Base-by-base conservation (phyloP, 768 basidiomycete genomes). In the Lyophyllum decastes region DNA sequence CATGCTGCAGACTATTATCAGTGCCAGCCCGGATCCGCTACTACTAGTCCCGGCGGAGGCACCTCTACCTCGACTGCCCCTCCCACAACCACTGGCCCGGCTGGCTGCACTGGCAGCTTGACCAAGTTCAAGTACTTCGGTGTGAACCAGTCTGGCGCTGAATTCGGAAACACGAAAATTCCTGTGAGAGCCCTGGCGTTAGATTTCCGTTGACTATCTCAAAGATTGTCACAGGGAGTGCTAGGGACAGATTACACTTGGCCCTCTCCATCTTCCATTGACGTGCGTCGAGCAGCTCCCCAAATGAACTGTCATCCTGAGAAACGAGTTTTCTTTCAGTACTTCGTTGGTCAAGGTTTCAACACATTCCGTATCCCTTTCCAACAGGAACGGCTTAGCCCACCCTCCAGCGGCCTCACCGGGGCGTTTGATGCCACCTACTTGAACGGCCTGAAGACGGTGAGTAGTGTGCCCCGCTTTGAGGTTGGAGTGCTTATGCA, bases 281-380 rank as follows among this genome's bases (percentile, higher is more conserved):
- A 73, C 52, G 75, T 75, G 61, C 49, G 64, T 52, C 21, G 17
- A 9, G 40, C 26, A 3, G 7, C 21, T n/a, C 14, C 6, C 10
- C 11, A 4, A 19, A 0, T 19, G 25, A 2, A 38, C 24, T 5
- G 25, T 38, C 12, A 16, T 11, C 22, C 11, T 41, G 22, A 46
- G 35, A 26, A 2, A n/a, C 16, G 21, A 35, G 22, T 26, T 27
- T 25, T 40, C 27, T 46, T 44, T 47, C 76, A 86, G 76, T 86
- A 70, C 74, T 86, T 86, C 68, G 71, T 82, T 47, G 70, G 66
- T 16, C 69, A 82, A 63, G 84, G 84, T 26, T 81, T 86, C 74
- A 85, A 85, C 71, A 76, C 81, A 14, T 86, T 86, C 82, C 83
- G 84, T 57, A 70, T 87, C 59, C 79, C 84, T 7, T 87, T 87